A percentile compares a stretch with the other conserved stretches of the same genome.
phyloP scores from a whole-genome alignment of 495 filamentous ascomycete genomes.

The Neurospora sp. region DNA sequence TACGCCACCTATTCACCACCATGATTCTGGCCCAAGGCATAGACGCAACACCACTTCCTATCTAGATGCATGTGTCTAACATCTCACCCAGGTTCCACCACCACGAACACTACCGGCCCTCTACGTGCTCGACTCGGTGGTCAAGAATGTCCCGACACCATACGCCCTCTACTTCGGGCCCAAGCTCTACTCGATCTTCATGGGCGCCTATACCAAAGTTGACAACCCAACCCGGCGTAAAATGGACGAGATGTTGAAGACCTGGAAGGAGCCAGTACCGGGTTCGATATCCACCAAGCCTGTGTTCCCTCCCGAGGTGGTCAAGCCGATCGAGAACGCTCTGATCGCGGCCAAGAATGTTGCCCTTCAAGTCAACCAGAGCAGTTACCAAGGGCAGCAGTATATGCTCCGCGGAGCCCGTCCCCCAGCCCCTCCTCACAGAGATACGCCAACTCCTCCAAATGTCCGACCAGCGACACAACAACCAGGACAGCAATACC shows the following conservation, averaged over 20 bases:
- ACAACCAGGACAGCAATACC: conserved; percentile 16
- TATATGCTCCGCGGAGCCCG: conserved; percentile 51
- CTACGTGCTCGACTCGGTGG: conserved; percentile 97
- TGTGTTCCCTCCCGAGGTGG: conserved; percentile 78
- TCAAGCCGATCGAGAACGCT: conserved; percentile 84
- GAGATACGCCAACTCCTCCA: conserved; percentile 63
- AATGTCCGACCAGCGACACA: conserved; percentile 24
- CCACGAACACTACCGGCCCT: conserved; percentile 81
- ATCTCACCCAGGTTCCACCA: conserved; percentile 57
- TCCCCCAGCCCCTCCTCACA: conserved; percentile 44
- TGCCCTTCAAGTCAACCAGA: conserved; percentile 60
- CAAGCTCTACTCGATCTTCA: conserved; percentile 87
- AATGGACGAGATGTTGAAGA: conserved; percentile 94
- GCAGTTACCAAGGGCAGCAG: conserved; percentile 51
- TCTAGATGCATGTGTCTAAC: conserved; percentile 7
- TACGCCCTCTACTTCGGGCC: conserved; percentile 90
- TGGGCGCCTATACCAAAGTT: conserved; percentile 88
- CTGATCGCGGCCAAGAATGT: conserved; percentile 79
- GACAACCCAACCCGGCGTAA: conserved; percentile 71
- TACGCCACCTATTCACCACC: conserved; percentile 46
- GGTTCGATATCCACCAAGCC: conserved; percentile 80
- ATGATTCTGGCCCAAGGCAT: not conserved
- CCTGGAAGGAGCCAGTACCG: conserved; percentile 94
- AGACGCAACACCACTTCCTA: not conserved
- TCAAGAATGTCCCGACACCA: conserved; percentile 96